Evolutionary conservation across 2,329 filamentous ascomycete genomes (phyloP), one percentile per base, ranked within the genome.

Genomic region (Ustilaginoidea virens): DNA sequence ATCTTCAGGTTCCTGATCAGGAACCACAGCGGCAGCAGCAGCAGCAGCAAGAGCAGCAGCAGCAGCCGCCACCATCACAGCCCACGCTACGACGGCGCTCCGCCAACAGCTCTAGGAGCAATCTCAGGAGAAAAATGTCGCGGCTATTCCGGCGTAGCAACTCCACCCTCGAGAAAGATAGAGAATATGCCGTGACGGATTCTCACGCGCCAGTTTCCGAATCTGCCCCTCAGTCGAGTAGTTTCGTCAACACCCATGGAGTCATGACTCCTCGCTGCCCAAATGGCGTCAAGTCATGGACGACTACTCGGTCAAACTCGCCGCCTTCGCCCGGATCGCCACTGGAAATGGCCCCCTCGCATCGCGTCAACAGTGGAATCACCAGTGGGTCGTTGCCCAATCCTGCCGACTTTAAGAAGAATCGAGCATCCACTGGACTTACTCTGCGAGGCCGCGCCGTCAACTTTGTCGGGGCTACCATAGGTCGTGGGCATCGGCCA

Each of bases 381-480:
- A 31, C 35, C 19, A 34, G 46, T 19, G 44, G 51, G 23, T 46
- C 44, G 21, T 39, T 63, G 18, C 60, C 65, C 7, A 52, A 45
- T 1, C 44, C 55, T 3, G 49, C 53, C 3, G 63, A 66, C 34
- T 64, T 67, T 28, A 58, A 56, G 38, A 73, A 69, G 48, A 54
- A 54, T 33, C 60, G 65, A 11, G 55, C 63, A 5, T 55, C 57
- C 3, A 72, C 67, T 5, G 64, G 63, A 15, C 43, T 70, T 14
- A 56, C 51, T 7, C 38, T 71, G 3, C 61, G 63, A 23, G 53
- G 56, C 13, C 59, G 56, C 11, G 57, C 54, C 10, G 55, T 67
- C 29, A 62, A 63, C 38, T 67, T 69, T 33, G 55, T 53, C 27
- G 49, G 46, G 9, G 39, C 44, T 22, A 48, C 39, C 5, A 38